A percentile compares a stretch with the other conserved stretches of the same genome.
Evolutionary conservation across 352 stramenopile species (phyloP).

Genomic region (Phytophthora macrochlamydospora): DNA sequence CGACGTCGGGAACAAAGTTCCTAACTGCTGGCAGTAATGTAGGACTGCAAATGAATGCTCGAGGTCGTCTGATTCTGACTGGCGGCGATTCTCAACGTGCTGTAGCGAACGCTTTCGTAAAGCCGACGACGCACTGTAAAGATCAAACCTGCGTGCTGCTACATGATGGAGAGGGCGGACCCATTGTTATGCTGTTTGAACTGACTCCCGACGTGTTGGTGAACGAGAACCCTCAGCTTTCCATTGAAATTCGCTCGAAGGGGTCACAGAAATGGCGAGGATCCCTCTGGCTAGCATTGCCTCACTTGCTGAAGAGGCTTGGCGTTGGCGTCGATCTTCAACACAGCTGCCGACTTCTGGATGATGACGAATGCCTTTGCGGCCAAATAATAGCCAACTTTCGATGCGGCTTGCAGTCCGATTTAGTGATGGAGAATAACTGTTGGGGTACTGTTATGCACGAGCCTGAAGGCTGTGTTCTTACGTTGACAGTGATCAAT

Average conservation of each 20-base stretch:
- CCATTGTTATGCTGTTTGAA: slow-evolving; percentile 19
- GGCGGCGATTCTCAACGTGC: slow-evolving; percentile 11
- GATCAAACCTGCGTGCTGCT: slow-evolving; percentile 13
- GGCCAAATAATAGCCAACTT: slow-evolving; percentile 11
- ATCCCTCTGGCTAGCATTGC: slow-evolving; percentile 14
- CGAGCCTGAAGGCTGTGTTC: slow-evolving; percentile 6
- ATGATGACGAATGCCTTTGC: slow-evolving; percentile 14
- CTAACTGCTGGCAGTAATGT: background rate
- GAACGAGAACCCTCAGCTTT: slow-evolving; percentile 15
- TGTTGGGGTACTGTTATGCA: slow-evolving; percentile 6
- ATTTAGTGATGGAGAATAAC: slow-evolving; percentile 4
- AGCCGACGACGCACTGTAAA: slow-evolving; percentile 16
- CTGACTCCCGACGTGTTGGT: slow-evolving; percentile 29
- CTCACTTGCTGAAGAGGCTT: slow-evolving; percentile 16
- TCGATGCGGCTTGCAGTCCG: slow-evolving; percentile 13
- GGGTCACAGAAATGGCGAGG: slow-evolving; percentile 10
- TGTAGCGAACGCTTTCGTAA: slow-evolving; percentile 2
- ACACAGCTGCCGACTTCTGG: slow-evolving; percentile 12
- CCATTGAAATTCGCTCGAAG: slow-evolving; percentile 18
- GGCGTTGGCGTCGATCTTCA: slow-evolving; percentile 10
- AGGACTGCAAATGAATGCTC: slow-evolving; percentile 2
- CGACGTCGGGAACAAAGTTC: slow-evolving; percentile 7
- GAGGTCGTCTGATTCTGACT: slow-evolving; percentile 9
- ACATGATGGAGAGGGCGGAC: slow-evolving; percentile 2
- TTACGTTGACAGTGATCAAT: slow-evolving; percentile 11